A percentile compares a stretch with the other conserved stretches of the same genome.
phyloP scores from a whole-genome alignment of 75 land plant species.

The Cunninghamia lanceolata region DNA sequence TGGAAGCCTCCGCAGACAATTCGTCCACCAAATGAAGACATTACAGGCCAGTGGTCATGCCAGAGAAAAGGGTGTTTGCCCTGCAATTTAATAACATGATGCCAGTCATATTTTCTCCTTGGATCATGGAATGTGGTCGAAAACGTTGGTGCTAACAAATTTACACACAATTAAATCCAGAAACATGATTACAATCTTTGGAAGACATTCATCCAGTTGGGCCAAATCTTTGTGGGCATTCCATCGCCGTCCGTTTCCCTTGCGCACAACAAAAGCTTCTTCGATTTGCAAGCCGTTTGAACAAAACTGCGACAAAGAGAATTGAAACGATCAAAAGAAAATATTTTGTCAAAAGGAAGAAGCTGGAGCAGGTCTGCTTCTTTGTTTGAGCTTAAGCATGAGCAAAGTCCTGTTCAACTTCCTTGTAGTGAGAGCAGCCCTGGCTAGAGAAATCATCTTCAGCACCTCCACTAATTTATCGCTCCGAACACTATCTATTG shows the following conservation, averaged over 20 bases:
- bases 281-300: slow-evolving; percentile 32
- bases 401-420: slow-evolving; percentile 79
- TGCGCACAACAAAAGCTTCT: too few species aligned
- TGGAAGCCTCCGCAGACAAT: slow-evolving; percentile 41
- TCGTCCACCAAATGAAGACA: slow-evolving; percentile 60
- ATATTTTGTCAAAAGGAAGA: slow-evolving; percentile 67
- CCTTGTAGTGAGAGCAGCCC: slow-evolving; percentile 81
- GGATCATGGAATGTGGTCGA: too few species aligned
- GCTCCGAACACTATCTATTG: slow-evolving; percentile 20
- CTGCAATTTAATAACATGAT: slow-evolving; percentile 40
- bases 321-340: slow-evolving; percentile 65
- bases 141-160: too few species aligned
- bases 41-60: slow-evolving; percentile 90
- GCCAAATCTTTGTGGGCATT: too few species aligned
- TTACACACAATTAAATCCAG: too few species aligned
- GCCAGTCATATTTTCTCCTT: too few species aligned
- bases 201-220: too few species aligned
- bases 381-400: slow-evolving; percentile 84
- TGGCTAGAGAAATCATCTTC: slow-evolving; percentile 91
- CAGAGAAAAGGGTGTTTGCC: slow-evolving; percentile 90
- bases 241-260: too few species aligned
- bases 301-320: slow-evolving; percentile 69
- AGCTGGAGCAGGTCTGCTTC: slow-evolving; percentile 54
- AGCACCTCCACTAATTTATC: slow-evolving; percentile 78
- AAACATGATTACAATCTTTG: too few species aligned